Evolutionary conservation across 2,329 filamentous ascomycete species (phyloP).

Genomic region (Helotiales sp.): DNA sequence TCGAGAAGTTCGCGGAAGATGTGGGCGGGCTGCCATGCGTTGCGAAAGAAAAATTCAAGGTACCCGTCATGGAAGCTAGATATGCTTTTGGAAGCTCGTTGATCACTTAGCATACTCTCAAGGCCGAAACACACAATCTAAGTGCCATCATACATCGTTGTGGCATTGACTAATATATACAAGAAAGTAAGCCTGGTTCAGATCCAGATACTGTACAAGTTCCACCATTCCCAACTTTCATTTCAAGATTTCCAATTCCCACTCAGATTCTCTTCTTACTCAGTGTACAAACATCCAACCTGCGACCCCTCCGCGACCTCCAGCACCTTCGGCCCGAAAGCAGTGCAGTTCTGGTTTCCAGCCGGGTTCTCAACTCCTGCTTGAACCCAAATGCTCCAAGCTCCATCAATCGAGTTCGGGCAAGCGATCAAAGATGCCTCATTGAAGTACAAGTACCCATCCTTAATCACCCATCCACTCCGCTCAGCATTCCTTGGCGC

Average conservation of each 20-base stretch:
- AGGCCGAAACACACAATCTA: too few species aligned
- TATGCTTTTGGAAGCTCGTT: too few species aligned
- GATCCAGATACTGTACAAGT: background rate
- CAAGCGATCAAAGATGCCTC: slow-evolving; percentile 3
- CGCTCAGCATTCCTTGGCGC: background rate
- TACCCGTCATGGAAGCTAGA: too few species aligned
- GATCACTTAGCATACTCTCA: too few species aligned
- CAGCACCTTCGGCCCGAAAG: background rate
- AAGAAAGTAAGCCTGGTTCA: background rate
- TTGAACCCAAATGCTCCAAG: background rate
- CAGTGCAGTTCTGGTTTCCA: background rate
- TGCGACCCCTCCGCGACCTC: background rate
- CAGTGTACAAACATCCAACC: slow-evolving; percentile 4
- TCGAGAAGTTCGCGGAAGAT: too few species aligned
- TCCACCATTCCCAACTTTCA: background rate
- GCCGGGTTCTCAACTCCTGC: slow-evolving; percentile 2
- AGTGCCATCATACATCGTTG: background rate
- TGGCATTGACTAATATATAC: slow-evolving; percentile 21
- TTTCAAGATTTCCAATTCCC: too few species aligned
- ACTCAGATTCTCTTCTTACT: background rate
- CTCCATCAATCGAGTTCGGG: background rate
- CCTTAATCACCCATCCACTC: background rate
- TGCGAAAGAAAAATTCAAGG: too few species aligned
- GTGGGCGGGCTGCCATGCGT: too few species aligned
- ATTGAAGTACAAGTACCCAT: slow-evolving; percentile 10